Evolutionary conservation across 1,284 basidiomycete species (phyloP), one percentile per base, ranked within the genome.

Genomic region (Inonotus hispidus): DNA sequence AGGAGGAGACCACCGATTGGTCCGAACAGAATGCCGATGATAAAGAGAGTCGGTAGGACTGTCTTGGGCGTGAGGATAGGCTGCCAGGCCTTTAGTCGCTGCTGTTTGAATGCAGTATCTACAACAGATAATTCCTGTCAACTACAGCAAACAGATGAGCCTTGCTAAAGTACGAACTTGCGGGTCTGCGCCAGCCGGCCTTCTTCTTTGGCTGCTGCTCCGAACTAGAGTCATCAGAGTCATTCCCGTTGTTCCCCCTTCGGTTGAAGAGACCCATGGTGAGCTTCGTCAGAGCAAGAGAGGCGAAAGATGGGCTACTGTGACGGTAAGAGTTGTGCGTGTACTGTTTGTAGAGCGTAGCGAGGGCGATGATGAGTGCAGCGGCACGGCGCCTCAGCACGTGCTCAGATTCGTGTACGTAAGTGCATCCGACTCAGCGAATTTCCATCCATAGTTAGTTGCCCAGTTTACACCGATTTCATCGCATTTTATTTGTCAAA

Each of bases 61-160:
- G 95, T 96, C 74, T 94, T 94, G 2, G 97, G 97, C 0, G 96
- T 98, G 46, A 99, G 82, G 71, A 99, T 98, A 19, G 97, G 97
- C 81, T 99, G 97, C 97, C 97, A 99, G 69, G 97, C 97, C 78
- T 98, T 98, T 71, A 99, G 84, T 61, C 97, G 92, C 76, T 99
- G 97, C 74, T 99, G 97, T 78, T 98, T 98, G 85, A 98, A 98
- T 49, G 96, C 96, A 56, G 96, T 99, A 76, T 98, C 94, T 84
- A 27, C 3, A 6, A 29, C 3, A 56, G 2, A 11, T 3, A 14
- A 19, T 46, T 41, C 39, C 27, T 37, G 57, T 53, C 62, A 57
- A 56, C 55, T 37, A 38, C 57, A 43, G 32, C 23, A n/a, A 29
- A 53, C 21, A n/a, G 53, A 38, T 29, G 27, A 19, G 19, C 46